Conservation (phyloP, 1,139 yeast species). For the Pichia sp. region DNA sequence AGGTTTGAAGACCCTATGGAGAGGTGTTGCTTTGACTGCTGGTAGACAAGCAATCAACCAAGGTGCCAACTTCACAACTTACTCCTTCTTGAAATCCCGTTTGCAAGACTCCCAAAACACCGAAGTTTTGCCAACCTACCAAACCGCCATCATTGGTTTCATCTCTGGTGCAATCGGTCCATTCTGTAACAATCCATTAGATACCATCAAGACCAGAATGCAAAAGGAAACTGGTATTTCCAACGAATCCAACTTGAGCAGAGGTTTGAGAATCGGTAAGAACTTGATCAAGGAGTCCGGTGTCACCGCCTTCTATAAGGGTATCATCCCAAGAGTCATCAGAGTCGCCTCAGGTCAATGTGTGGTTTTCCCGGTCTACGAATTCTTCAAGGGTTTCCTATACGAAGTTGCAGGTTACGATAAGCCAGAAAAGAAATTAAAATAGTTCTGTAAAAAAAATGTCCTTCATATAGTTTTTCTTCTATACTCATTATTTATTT, state of each 20-base stretch:
- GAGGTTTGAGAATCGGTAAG: constrained; percentile 76
- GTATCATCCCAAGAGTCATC: constrained; percentile 98
- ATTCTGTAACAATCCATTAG: constrained; percentile 94
- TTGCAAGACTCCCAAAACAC: constrained; percentile 63
- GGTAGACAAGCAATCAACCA: constrained; percentile 98
- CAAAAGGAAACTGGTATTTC: constrained; percentile 77
- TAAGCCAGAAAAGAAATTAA: constrained; percentile 22
- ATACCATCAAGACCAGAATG: constrained; percentile 94
- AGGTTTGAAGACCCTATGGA: constrained; percentile 84
- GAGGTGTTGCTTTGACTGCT: constrained; percentile 94
- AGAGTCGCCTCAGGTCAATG: constrained; percentile 99
- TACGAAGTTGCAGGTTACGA: constrained; percentile 43
- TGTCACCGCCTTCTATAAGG: constrained; percentile 80
- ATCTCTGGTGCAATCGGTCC: constrained; percentile 97
- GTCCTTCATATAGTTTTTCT: background rate
- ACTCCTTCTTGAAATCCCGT: constrained; percentile 73
- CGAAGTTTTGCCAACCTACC: constrained; percentile 82
- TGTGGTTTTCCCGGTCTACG: constrained; percentile 95
- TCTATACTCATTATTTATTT: background rate
- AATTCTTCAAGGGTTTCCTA: constrained; percentile 70
- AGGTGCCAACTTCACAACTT: constrained; percentile 96
- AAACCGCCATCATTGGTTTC: constrained; percentile 87
- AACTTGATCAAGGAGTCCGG: constrained; percentile 90
- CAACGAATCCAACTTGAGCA: constrained; percentile 65
- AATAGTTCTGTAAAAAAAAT: constrained; percentile 12